Evolutionary conservation across 129 eudicot species (phyloP), one percentile per base, ranked within the genome.

Genomic region (Flaveria bidentis): DNA sequence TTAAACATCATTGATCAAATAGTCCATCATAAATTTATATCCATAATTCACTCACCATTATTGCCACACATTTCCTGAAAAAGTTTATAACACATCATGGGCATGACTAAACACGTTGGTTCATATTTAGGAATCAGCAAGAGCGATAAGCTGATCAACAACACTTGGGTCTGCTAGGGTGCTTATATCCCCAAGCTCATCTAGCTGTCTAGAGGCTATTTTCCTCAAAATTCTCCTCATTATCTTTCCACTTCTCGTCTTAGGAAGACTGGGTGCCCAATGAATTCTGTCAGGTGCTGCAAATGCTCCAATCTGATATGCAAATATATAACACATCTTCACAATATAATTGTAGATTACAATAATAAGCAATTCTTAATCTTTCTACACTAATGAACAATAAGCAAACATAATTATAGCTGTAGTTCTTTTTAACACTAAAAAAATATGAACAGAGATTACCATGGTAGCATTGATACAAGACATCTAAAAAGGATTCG

Each of bases 241-340:
- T 84, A 94, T 94, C 86, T 94, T 94, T 70, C 96, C 99, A 73
- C 99, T 94, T 79, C 97, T 94, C 5, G 99, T 94, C 90, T 94
- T 94, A 50, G 97, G 96, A 49, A 91, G 96, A 49, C 91, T 90
- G 13, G 98, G 98, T 63, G 98, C 98, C 97, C 98, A 94, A 69
- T 91, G 99, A 30, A 94, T 89, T 83, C 67, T 89, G 84, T 94
- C 99, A 5, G 99, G 99, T 2, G 96, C 96, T 81, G 99, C 99
- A 86, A 94, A 94, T 72, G 97, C 99, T 83, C 99, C 99, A 78
- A 94, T 94, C 99, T 94, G 88, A 71, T 80, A 68, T 26, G 22
- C 15, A 71, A 64, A 64, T 20, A 16, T 10, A 28, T 45, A 60
- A 58, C 60, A 47, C 63, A 57, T 51, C 36, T 44, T 78, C 51